Conservation (phyloP, 1,284 basidiomycete species). For the Leccinum solheimii region DNA sequence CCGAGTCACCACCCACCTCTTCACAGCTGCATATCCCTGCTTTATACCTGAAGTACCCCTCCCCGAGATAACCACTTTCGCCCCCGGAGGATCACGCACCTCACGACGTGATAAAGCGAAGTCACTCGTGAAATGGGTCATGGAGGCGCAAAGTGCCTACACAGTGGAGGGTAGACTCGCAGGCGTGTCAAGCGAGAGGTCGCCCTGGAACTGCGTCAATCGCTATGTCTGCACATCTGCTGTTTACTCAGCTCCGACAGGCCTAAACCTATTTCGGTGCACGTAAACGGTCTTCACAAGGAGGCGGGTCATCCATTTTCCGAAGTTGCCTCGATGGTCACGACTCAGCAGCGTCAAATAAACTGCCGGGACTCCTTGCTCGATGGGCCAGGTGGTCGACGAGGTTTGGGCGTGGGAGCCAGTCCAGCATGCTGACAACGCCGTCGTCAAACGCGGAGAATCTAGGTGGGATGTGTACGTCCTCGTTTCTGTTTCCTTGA, state of each 20-base stretch:
- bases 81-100: conserved; percentile 16
- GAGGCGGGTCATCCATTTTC: conserved; percentile 48
- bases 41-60: conserved; percentile 47
- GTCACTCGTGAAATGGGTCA: conserved; percentile 22
- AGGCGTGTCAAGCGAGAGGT: conserved; percentile 35
- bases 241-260: conserved; percentile 18
- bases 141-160: conserved; percentile 24
- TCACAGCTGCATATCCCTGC: conserved; percentile 73
- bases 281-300: conserved; percentile 84
- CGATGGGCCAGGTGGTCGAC: conserved; percentile 47
- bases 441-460: conserved; percentile 57
- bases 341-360: background rate
- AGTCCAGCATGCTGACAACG: conserved; percentile 73
- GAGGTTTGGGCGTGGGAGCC: conserved; percentile 83
- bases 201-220: conserved; percentile 58
- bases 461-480: conserved; percentile 55
- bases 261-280: conserved; percentile 68
- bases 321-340: background rate
- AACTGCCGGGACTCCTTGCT: conserved; percentile 51
- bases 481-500: background rate
- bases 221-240: conserved; percentile 45
- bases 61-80: conserved; percentile 33
- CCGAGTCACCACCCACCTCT: conserved; percentile 59
- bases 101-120: conserved; percentile 34
- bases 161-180: conserved; percentile 16